A percentile compares a stretch with the other conserved stretches of the same genome.
Conservation (phyloP, 2,329 filamentous ascomycete genomes). For the Aspergillus puulaauensis region DNA sequence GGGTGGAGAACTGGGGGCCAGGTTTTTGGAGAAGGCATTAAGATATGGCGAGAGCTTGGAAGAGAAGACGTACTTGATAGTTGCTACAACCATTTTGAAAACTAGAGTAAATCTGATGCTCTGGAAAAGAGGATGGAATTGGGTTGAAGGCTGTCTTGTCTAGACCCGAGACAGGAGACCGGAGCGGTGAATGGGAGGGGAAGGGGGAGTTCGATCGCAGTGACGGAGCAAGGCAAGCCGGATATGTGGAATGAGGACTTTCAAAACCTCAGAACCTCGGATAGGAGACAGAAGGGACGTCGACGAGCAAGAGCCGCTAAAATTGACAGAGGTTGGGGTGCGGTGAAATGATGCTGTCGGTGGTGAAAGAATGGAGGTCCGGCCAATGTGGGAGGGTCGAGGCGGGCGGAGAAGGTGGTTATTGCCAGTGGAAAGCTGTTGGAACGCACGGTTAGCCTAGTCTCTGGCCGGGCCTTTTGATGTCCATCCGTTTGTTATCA, state of each 20-base stretch:
- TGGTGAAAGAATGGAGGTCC: constrained; percentile 11
- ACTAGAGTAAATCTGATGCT: constrained; percentile 13
- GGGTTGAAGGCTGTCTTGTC: constrained; percentile 19
- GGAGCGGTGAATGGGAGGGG: constrained; percentile 17
- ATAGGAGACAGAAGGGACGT: constrained; percentile 4
- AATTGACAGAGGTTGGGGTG: constrained; percentile 10
- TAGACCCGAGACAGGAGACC: constrained; percentile 16
- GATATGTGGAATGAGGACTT: constrained; percentile 4
- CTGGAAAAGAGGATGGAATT: constrained; percentile 10
- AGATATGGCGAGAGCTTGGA: constrained; percentile 5
- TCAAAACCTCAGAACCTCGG: constrained; percentile 1
- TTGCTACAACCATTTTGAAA: constrained; percentile 59
- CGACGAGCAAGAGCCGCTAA: constrained; percentile 14
- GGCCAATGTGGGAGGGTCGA: constrained; percentile 28
- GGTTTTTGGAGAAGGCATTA: constrained; percentile 5
- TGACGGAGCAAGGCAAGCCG: constrained; percentile 1
- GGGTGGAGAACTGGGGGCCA: not conserved
- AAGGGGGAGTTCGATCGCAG: constrained; percentile 6
- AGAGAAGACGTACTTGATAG: constrained; percentile 56
- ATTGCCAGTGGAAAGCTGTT: constrained; percentile 21
- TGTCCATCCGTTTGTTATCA: constrained; percentile 8
- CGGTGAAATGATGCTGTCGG: constrained; percentile 8
- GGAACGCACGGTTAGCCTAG: constrained; percentile 8
- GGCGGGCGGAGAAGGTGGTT: constrained; percentile 25
- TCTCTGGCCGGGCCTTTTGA: constrained; percentile 4